Conservation (phyloP, 2,329 filamentous ascomycete species). For the Hypoxylon sp. region DNA sequence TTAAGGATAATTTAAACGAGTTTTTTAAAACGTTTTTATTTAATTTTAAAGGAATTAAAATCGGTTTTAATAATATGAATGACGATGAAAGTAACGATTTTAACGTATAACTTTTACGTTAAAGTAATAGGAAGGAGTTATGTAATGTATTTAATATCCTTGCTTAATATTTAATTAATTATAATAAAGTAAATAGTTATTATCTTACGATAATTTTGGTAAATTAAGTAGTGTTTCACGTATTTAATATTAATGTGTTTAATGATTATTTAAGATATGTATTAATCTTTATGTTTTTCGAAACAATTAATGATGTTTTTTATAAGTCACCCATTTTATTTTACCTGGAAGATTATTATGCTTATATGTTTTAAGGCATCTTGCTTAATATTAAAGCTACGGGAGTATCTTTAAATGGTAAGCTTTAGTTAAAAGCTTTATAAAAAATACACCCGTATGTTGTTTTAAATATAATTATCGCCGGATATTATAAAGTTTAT, state of each 20-base stretch:
- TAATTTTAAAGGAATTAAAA: too few species aligned
- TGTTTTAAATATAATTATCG: neutral
- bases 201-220: neutral
- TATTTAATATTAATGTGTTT: neutral
- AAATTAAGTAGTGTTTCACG: neutral
- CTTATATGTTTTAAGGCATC: constrained; percentile 13
- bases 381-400: neutral
- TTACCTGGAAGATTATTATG: too few species aligned
- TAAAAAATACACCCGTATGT: constrained; percentile 3
- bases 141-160: too few species aligned
- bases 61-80: too few species aligned
- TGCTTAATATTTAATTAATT: neutral
- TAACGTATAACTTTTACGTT: too few species aligned
- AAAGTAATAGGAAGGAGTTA: too few species aligned
- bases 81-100: too few species aligned
- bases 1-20: too few species aligned
- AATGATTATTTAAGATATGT: neutral
- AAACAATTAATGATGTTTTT: constrained; percentile 10
- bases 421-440: constrained; percentile 3
- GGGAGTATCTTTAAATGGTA: neutral
- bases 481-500: constrained; percentile 4
- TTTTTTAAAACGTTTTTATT: too few species aligned
- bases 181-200: constrained; percentile 6
- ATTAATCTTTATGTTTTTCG: constrained; percentile 8
- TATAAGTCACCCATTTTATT: too few species aligned